phyloP scores from a whole-genome alignment of 352 stramenopile genomes.

The Pythium plurisporium region DNA sequence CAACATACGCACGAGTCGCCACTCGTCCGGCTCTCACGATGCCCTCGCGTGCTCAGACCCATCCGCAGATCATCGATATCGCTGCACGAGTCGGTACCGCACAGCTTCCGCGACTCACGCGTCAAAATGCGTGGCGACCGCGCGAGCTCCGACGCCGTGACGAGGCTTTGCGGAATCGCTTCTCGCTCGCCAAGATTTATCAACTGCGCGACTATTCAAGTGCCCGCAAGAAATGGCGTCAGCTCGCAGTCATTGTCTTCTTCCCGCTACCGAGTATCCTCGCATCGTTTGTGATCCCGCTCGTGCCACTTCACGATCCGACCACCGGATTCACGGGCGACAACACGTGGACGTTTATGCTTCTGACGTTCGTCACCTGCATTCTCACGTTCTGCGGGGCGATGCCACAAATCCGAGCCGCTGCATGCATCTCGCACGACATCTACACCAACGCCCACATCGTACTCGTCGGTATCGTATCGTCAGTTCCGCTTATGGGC shows the following conservation, averaged over 20 bases:
- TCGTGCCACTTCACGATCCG: constrained; percentile 8
- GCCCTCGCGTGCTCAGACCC: too few relatives aligned
- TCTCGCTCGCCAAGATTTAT: too few relatives aligned
- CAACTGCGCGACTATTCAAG: too few relatives aligned
- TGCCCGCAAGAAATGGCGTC: too few relatives aligned
- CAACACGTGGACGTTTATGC: neutral
- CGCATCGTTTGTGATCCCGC: neutral
- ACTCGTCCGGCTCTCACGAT: too few relatives aligned
- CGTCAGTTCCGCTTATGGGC: neutral
- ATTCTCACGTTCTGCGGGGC: neutral
- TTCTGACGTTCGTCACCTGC: neutral
- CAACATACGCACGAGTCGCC: too few relatives aligned
- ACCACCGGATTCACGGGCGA: neutral
- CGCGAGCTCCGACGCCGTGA: too few relatives aligned
- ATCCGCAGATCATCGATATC: too few relatives aligned
- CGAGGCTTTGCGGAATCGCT: too few relatives aligned
- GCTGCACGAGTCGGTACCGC: too few relatives aligned
- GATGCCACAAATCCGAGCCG: neutral
- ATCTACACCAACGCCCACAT: neutral
- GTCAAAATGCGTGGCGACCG: too few relatives aligned
- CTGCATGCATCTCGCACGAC: neutral
- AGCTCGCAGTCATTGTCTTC: neutral
- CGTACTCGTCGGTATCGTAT: neutral
- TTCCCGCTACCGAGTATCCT: constrained; percentile 1
- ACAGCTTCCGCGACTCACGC: too few relatives aligned